Base-by-base conservation (phyloP, 129 eudicot species). In the Artemisia annua region DNA sequence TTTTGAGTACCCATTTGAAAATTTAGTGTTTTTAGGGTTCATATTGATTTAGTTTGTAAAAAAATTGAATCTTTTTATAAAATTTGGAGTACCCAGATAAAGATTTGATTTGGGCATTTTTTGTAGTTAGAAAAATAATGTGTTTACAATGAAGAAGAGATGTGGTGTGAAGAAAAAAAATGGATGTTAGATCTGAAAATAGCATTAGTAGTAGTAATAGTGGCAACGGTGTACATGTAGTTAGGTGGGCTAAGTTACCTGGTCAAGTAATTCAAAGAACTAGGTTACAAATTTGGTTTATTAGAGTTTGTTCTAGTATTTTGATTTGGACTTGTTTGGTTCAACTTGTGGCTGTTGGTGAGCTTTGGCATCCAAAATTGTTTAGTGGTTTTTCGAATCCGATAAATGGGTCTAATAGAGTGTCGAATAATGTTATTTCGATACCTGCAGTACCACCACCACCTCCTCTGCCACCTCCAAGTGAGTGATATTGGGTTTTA, bases 321-420 rank as follows among this genome's bases (percentile, higher is more conserved):
- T 82, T 93, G 75, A 81, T 93, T 73, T 93, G 98, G 98, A 90
- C 97, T 58, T 84, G 92, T 82, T 71, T 93, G 81, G 90, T 90
- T 69, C 97, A 93, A 80, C 90, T 93, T 44, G 83, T 93, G 35
- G 84, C 96, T 1, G 86, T 87, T 57, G 87, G 88, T 50, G 95
- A 84, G 82, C 89, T 93, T 19, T 93, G 95, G 95, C 90, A 83
- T 61, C 96, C 95, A 5, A 82, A 69, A 19, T 70, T 85, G 74
- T 79, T 89, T 18, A 24, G 84, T 9, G 83, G 85, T 44, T 51
- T 73, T 22, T 75, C 70, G 4, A 70, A 67, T 60, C 80, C 62
- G 26, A 59, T 81, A 55, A 67, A 82, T 63, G 86, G 84, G 7
- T 75, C 70, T 32, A 60, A 54, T 7, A 22, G 69, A 60, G 16